Base-by-base conservation (phyloP, 208 protist species). In the Crithidia sp. region DNA sequence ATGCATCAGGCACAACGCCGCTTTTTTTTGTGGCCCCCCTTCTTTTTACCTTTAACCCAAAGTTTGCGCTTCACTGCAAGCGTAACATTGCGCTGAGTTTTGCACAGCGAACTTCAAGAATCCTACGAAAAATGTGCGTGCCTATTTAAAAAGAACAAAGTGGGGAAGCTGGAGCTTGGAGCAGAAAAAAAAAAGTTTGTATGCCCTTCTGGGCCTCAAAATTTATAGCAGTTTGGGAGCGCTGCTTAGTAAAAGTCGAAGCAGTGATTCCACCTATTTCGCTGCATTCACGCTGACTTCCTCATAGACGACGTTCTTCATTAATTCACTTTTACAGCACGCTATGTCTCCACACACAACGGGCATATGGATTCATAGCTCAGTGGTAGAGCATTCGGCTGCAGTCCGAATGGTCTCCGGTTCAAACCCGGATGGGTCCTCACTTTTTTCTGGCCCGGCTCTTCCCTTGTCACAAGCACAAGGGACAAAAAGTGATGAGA, bases 381-480 rank as follows among this genome's bases (percentile, higher is more conserved):
- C 67, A 96, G 92, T 93, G 92, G 92, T 96, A 96, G 92, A 96
- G 89, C 92, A 86, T 89, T 95, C 92, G 92, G 92, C 93, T 97
- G 93, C 93, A 97, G 91, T 97, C 93, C 93, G 93, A 95, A 88
- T 89, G 93, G 93, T 95, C 93, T 81, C 93, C 89, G 93, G 93
- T 97, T 97, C 93, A 96, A 97, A 94, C 88, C 93, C 93, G 91
- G 93, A 81, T 97, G 93, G 90, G 89, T 95, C 92, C 92, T 96
- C 19, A 14, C 66, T 92, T 95, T 92, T 91, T 72, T 93, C 88
- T 6, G 50, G 8, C 6, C 44, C 6, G 17, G 39, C 0, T 77
- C 8, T 16, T 41, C 2, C 9, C 5, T 9, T 66, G 19, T 10
- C 9, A 8, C 7, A 14, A 10, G 40, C 52, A 3, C 9, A 58